Conservation (phyloP, 495 filamentous ascomycete species). For the Podospora appendiculata region DNA sequence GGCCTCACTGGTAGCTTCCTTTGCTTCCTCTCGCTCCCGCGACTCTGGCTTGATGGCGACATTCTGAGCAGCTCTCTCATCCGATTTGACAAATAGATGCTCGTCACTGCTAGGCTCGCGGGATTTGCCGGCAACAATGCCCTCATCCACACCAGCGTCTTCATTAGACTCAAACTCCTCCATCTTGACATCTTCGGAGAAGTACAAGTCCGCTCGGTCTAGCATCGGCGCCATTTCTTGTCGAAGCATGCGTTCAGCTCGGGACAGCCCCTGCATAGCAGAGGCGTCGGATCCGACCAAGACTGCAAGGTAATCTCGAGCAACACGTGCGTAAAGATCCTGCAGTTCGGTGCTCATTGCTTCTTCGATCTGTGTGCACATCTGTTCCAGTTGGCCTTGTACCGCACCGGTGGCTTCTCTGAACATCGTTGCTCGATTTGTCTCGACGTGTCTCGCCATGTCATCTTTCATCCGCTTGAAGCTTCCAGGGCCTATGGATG, state of each 20-base stretch:
- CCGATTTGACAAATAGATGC: too few relatives aligned
- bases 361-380: slow-evolving; percentile 29
- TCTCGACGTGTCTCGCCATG: slow-evolving; percentile 45
- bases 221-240: slow-evolving; percentile 12
- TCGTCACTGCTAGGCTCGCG: too few relatives aligned
- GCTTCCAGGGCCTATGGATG: slow-evolving; percentile 25
- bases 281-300: slow-evolving; percentile 10
- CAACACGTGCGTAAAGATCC: slow-evolving; percentile 32
- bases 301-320: slow-evolving; percentile 35
- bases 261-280: background rate
- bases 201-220: background rate
- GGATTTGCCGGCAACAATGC: too few relatives aligned
- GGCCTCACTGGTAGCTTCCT: too few relatives aligned
- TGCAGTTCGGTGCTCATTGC: slow-evolving; percentile 30
- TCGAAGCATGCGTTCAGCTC: slow-evolving; percentile 11
- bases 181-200: background rate
- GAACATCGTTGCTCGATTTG: slow-evolving; percentile 43
- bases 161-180: too few relatives aligned
- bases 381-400: slow-evolving; percentile 21
- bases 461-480: slow-evolving; percentile 47
- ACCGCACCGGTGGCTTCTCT: slow-evolving; percentile 36
- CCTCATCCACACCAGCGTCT: too few relatives aligned
- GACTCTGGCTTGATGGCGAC: too few relatives aligned
- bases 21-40: too few relatives aligned
- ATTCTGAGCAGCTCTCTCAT: too few relatives aligned